Percentiles rank a stretch among this genome's conserved stretches.
phyloP scores from a whole-genome alignment of 2,329 filamentous ascomycete genomes.

The Leptographium flavum region DNA sequence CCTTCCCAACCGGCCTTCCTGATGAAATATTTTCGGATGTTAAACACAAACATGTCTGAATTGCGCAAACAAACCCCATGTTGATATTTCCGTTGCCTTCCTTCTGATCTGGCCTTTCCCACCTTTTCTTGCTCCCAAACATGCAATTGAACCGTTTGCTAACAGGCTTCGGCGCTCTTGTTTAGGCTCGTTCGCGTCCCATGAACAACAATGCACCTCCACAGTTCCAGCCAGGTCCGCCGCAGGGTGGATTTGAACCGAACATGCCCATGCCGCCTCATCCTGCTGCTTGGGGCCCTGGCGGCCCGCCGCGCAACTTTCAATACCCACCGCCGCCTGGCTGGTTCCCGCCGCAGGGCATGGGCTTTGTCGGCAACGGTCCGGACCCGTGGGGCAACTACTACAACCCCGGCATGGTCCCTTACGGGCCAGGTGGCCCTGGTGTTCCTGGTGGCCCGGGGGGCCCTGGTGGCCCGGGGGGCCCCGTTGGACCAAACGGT shows the following conservation, averaged over 20 bases:
- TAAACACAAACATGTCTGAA: conserved; percentile 71
- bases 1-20: conserved; percentile 25
- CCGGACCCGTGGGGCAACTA: conserved; percentile 44
- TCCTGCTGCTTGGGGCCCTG: conserved; percentile 15
- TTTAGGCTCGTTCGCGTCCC: conserved; percentile 24
- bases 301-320: conserved; percentile 27
- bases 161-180: background rate
- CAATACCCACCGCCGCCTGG: conserved; percentile 64
- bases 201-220: conserved; percentile 17
- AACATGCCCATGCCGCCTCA: conserved; percentile 17
- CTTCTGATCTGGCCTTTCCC: conserved; percentile 62
- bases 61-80: conserved; percentile 81
- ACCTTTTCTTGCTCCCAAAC: background rate
- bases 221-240: conserved; percentile 15
- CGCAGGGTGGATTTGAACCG: conserved; percentile 14
- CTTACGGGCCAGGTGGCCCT: conserved; percentile 14
- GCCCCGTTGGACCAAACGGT: no score
- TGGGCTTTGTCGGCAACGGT: conserved; percentile 54
- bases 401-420: conserved; percentile 40
- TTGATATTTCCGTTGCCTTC: conserved; percentile 99
- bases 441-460: conserved; percentile 15
- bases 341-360: conserved; percentile 60
- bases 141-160: background rate
- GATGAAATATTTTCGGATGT: conserved; percentile 98
- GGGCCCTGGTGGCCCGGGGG: conserved; percentile 14